Percentiles rank a stretch among this genome's conserved stretches.
Evolutionary conservation across 163 green algal genomes (phyloP).

Genomic region (Chlamydomonas reinhardtii): DNA sequence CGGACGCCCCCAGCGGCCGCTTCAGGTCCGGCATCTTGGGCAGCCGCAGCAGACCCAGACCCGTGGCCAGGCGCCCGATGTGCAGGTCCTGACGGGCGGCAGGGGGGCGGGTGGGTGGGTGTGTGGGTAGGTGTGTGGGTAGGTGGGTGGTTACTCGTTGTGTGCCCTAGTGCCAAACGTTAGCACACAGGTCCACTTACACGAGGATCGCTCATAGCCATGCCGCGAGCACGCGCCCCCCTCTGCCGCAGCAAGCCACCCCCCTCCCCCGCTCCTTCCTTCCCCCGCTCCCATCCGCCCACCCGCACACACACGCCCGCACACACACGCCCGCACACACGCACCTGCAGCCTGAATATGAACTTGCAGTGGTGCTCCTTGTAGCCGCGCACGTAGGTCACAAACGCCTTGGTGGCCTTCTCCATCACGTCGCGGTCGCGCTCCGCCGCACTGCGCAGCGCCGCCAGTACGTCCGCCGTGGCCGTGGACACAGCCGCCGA

Average conservation of each 20-base stretch:
- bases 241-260: too few relatives aligned
- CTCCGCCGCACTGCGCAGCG: slow-evolving; percentile 65
- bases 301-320: too few relatives aligned
- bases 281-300: too few relatives aligned
- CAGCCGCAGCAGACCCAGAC: slow-evolving; percentile 89
- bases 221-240: too few relatives aligned
- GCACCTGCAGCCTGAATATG: slow-evolving; percentile 88
- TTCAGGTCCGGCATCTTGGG: slow-evolving; percentile 93
- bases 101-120: background rate
- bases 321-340: too few relatives aligned
- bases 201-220: too few relatives aligned
- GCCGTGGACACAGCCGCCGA: background rate
- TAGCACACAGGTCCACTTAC: too few relatives aligned
- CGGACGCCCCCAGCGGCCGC: slow-evolving; percentile 54
- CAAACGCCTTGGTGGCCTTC: slow-evolving; percentile 90
- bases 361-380: slow-evolving; percentile 98
- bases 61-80: slow-evolving; percentile 81
- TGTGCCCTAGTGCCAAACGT: too few relatives aligned
- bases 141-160: too few relatives aligned
- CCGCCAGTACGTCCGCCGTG: slow-evolving; percentile 10
- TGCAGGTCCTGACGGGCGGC: slow-evolving; percentile 71
- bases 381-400: slow-evolving; percentile 96
- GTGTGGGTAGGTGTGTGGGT: too few relatives aligned
- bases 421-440: slow-evolving; percentile 93
- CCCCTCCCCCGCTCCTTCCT: too few relatives aligned